Evolutionary conservation across 768 basidiomycete genomes (phyloP).

Genomic region (Phanerochaete sordida): DNA sequence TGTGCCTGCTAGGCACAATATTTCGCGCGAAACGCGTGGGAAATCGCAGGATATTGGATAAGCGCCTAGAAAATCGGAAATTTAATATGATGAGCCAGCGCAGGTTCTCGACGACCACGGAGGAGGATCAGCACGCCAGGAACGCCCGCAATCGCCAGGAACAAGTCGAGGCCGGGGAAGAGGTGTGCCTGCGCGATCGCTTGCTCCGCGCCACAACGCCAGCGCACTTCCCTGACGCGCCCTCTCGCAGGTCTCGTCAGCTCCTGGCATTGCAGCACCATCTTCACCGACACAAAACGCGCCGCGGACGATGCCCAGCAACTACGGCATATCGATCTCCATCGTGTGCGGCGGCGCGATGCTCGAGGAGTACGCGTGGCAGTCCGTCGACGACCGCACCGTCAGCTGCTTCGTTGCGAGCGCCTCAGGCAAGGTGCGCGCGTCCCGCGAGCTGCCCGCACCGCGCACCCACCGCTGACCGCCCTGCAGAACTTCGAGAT

Average conservation of each 20-base stretch:
- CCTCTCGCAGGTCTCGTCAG: not conserved
- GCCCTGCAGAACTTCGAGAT: conserved; percentile 1
- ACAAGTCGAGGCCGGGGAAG: not conserved
- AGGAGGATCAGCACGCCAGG: not conserved
- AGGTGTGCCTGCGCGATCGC: not conserved
- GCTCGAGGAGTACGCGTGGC: not conserved
- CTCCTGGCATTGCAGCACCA: not conserved
- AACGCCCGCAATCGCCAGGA: not conserved
- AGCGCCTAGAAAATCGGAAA: not conserved
- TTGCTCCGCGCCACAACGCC: not conserved
- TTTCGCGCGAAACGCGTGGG: no score
- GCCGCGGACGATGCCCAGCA: not conserved
- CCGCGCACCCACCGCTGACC: not conserved
- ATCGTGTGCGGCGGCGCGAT: not conserved
- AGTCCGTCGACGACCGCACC: not conserved
- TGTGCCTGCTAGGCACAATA: no score
- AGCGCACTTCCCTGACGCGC: not conserved
- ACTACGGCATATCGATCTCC: not conserved
- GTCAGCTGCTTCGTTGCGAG: conserved; percentile 5
- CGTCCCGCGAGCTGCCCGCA: not conserved
- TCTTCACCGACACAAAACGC: not conserved
- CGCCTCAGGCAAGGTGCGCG: conserved; percentile 2
- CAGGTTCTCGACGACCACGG: not conserved
- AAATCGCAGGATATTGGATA: not conserved
- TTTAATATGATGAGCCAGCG: no score